Evolutionary conservation across 805 yeast species (phyloP).

Genomic region (Metschnikowia peoriensis): DNA sequence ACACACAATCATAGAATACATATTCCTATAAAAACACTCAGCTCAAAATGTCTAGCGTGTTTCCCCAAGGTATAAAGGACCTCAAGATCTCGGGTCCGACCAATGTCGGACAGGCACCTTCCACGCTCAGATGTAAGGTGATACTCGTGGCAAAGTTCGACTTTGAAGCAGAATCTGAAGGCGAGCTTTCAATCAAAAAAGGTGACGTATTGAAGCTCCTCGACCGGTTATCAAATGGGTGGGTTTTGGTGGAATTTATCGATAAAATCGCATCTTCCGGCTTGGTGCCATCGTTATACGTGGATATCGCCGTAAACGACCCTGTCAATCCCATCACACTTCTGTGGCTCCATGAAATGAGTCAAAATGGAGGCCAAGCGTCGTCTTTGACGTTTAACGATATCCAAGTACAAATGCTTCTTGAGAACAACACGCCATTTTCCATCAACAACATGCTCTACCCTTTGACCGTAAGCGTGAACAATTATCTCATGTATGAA

Average conservation of each 20-base stretch:
- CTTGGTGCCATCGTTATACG: constrained; percentile 50
- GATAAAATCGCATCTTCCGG: constrained; percentile 47
- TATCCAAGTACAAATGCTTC: constrained; percentile 25
- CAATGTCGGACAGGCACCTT: constrained; percentile 11
- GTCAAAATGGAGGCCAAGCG: not conserved
- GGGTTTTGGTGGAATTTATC: constrained; percentile 56
- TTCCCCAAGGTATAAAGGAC: constrained; percentile 17
- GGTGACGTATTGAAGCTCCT: constrained; percentile 55
- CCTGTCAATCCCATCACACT: constrained; percentile 36
- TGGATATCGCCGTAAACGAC: constrained; percentile 46
- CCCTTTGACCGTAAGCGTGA: constrained; percentile 37
- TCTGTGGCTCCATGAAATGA: constrained; percentile 31
- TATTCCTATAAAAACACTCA: too few relatives aligned
- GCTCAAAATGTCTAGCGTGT: constrained; percentile 12
- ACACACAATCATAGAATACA: not conserved
- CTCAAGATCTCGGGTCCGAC: constrained; percentile 23
- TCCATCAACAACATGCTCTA: constrained; percentile 31
- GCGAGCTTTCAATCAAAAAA: constrained; percentile 45
- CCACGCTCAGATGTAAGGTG: constrained; percentile 27
- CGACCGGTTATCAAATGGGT: constrained; percentile 49
- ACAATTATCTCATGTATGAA: constrained; percentile 38
- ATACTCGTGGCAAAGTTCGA: constrained; percentile 47
- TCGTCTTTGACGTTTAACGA: constrained; percentile 23
- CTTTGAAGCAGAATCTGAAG: constrained; percentile 41
- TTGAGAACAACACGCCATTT: constrained; percentile 19